Base-by-base conservation (phyloP, 768 basidiomycete genomes). In the Terana coerulea region DNA sequence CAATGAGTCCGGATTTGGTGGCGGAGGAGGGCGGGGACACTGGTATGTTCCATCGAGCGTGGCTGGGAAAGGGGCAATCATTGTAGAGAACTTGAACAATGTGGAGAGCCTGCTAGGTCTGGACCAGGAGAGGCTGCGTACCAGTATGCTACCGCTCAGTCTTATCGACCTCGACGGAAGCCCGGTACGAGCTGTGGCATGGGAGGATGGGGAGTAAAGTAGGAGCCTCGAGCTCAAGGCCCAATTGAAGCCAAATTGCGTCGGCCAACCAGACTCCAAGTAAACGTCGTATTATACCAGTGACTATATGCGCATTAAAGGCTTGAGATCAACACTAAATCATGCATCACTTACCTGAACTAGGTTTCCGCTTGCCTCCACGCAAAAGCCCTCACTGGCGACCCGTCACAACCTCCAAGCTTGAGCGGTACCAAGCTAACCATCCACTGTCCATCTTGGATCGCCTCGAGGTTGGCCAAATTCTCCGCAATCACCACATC, bases 401-500 rank as follows among this genome's bases (percentile, higher is more conserved):
- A 83, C 9, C 82, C 87, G 60, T 89, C 87, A 17, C 75, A 72
- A 1, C 73, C 77, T 10, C 68, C 67, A 15, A 89, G 50, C 37
- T 74, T 80, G 42, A 90, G 64, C 0, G 86, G 86, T 21, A 80
- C 63, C 33, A 88, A 61, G 50, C 75, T 79, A 25, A 86, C 78
- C 48, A 73, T 68, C 61, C 70, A 74, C 17, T 70, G 65, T 3
- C 46, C 61, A 4, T 46, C 39, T 41, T 58, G 55, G 31, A 87
- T 65, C 43, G 58, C 56, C 19, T 73, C 74, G 41, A 89, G 60
- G 53, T 82, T 81, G 10, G 71, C 78, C 59, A 90, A 56, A 55
- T 90, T 91, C 70, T 90, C 88, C 25, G 77, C 85, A 51, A 90
- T 83, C 4, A 86, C 59, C 2, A 77, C 76, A 0, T 79, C 84